Base-by-base conservation (phyloP, 2,329 filamentous ascomycete species). In the Apiospora malaysiana region DNA sequence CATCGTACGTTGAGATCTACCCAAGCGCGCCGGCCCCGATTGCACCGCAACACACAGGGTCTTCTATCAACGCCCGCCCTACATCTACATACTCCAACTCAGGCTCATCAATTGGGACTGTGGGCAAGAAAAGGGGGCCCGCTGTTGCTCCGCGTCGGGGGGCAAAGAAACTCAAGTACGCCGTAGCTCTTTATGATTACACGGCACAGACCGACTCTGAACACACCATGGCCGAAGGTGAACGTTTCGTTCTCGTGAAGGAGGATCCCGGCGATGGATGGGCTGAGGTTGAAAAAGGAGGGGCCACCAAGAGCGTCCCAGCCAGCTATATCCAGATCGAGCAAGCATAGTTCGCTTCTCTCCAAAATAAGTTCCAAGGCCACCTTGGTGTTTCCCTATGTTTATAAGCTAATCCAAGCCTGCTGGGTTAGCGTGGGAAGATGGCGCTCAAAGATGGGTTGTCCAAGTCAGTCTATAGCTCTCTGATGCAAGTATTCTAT, bases 281-380 rank as follows among this genome's bases (percentile, higher is more conserved):
- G 96, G 94, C 92, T 40, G 96, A 98, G 83, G 96, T 99, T 23
- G 96, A 98, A 84, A 94, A 94, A 81, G 94, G 94, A 23, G 95
- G 95, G 1, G 85, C 91, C 51, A 94, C 91, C 67, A 95, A 91
- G 79, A 97, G 94, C 80, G 96, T 99, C 69, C 96, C 96, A 65
- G 95, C 95, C 47, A 97, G 94, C 81, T 99, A 98, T 84, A 89
- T 98, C 72, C 92, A 94, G 82, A 89, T 92, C 51, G 78, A 72
- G 18, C 66, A 66, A 16, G 65, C 71, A 32, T 72, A 72, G 71
- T 45, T 45, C 25, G 67, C 67, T 46, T 40, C 21, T 23, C 67
- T 25, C 23, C 67, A 32, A 56, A 63, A 63, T 14, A 63, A 21
- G 10, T 63, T 63, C 10, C 56, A 63, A 63, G 21, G 56, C 56